These are phyloP conservation scores for Pestalotiopsis sp. DNA, from an alignment of 2,329 filamentous ascomycete genomes.

Conservation along the genomic window DNA sequence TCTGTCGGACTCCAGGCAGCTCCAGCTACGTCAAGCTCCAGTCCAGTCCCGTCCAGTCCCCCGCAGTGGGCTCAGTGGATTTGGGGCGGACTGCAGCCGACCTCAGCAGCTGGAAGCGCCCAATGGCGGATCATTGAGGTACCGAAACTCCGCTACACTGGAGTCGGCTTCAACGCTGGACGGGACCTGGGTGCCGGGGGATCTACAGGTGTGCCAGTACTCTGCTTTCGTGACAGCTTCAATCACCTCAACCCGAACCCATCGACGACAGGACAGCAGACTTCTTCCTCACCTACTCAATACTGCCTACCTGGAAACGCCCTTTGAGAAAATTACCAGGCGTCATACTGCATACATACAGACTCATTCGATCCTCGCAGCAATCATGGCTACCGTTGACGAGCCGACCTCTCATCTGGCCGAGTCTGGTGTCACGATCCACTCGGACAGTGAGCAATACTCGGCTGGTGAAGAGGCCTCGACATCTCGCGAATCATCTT, in stretches of 20 bases:
- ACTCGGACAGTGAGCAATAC: conserved; percentile 84
- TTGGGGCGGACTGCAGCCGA: neutral
- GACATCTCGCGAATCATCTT: conserved; percentile 59
- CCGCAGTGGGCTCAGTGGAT: neutral
- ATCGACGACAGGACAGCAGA: too few species aligned
- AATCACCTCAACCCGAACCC: neutral
- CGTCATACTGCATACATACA: too few species aligned
- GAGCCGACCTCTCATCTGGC: conserved; percentile 58
- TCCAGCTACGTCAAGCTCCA: conserved; percentile 19
- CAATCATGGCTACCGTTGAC: conserved; percentile 57
- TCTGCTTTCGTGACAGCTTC: too few species aligned
- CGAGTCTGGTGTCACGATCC: conserved; percentile 76
- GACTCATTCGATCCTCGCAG: neutral
- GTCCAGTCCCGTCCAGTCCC: conserved; percentile 13
- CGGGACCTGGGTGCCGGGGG: neutral
- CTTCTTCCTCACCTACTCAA: too few species aligned
- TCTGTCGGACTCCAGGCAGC: neutral
- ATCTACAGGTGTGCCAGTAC: neutral
- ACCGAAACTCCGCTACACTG: neutral
- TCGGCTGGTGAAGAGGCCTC: conserved; percentile 66
- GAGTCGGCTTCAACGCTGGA: neutral
- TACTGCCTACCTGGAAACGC: too few species aligned
- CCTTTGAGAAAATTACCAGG: too few species aligned
- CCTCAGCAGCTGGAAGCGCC: neutral
- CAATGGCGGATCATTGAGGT: neutral